A percentile compares a stretch with the other conserved stretches of the same genome.
phyloP scores from a whole-genome alignment of 2,329 filamentous ascomycete species.

The Proliferodiscus dingleyae region DNA sequence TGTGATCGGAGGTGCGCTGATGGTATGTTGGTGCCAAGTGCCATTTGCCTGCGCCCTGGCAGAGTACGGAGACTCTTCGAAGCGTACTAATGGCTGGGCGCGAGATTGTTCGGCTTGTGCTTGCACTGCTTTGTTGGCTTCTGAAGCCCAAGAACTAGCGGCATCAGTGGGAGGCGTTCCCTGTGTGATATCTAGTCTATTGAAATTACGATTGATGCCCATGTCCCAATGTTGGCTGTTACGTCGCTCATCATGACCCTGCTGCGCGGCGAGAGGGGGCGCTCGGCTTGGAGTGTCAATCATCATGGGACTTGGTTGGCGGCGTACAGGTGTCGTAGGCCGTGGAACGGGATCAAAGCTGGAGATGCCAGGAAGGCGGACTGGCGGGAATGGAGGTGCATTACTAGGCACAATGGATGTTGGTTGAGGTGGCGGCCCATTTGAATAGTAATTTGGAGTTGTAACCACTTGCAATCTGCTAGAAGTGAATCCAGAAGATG shows the following conservation, averaged over 20 bases:
- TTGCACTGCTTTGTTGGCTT: conserved; percentile 51
- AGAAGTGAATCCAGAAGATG: conserved; percentile 50
- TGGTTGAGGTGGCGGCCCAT: conserved; percentile 22
- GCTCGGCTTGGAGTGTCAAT: conserved; percentile 47
- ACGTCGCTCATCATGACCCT: conserved; percentile 42
- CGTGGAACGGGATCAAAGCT: conserved; percentile 76
- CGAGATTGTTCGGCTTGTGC: conserved; percentile 50
- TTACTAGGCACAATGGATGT: conserved; percentile 25
- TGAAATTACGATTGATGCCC: conserved; percentile 61
- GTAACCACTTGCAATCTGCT: conserved; percentile 73
- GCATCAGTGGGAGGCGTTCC: conserved; percentile 47
- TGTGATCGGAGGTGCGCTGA: conserved; percentile 53
- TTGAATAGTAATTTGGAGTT: conserved; percentile 56
- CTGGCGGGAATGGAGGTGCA: conserved; percentile 47
- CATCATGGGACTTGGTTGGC: conserved; percentile 71
- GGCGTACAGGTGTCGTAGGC: conserved; percentile 56
- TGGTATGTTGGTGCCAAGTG: conserved; percentile 32
- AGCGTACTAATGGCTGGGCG: conserved; percentile 46
- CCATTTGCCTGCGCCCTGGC: conserved; percentile 26
- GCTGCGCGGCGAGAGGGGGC: conserved; percentile 15
- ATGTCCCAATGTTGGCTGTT: conserved; percentile 55
- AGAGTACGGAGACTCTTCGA: conserved; percentile 45
- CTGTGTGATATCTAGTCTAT: conserved; percentile 58
- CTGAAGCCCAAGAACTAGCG: conserved; percentile 52
- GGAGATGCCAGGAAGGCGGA: conserved; percentile 83